Conservation (phyloP, 169 alveolate species). For the Plasmodium berghei region DNA sequence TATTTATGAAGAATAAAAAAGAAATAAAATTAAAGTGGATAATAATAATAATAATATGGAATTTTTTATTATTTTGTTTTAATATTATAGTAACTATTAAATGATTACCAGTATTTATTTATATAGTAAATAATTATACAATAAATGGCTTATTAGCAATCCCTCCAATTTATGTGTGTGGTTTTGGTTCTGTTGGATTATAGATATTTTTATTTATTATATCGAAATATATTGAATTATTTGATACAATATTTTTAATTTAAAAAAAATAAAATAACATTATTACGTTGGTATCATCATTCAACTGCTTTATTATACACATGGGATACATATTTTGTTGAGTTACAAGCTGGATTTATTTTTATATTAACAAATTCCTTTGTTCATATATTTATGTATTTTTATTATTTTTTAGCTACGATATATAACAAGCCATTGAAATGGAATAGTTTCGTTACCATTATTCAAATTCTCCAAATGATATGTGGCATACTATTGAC, state of each 20-base stretch:
- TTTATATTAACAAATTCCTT: slow-evolving; percentile 85
- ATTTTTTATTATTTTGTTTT: slow-evolving; percentile 82
- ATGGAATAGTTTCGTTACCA: slow-evolving; percentile 87
- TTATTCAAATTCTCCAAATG: slow-evolving; percentile 87
- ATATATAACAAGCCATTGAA: slow-evolving; percentile 77
- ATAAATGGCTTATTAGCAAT: slow-evolving; percentile 81
- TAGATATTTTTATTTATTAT: slow-evolving; percentile 86
- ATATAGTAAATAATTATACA: slow-evolving; percentile 74
- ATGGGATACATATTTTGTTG: slow-evolving; percentile 88
- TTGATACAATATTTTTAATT: slow-evolving; percentile 87
- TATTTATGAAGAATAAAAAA: slow-evolving; percentile 78
- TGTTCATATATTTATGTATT: slow-evolving; percentile 90
- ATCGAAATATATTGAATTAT: slow-evolving; percentile 88
- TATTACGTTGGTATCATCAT: slow-evolving; percentile 91
- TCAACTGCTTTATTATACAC: slow-evolving; percentile 89
- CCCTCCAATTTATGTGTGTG: slow-evolving; percentile 83
- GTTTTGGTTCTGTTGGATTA: slow-evolving; percentile 86
- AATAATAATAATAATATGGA: slow-evolving; percentile 85
- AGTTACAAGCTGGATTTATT: slow-evolving; percentile 88
- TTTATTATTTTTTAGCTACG: slow-evolving; percentile 85
- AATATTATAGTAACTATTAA: slow-evolving; percentile 79
- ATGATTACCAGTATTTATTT: slow-evolving; percentile 33
- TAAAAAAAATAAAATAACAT: slow-evolving; percentile 81
- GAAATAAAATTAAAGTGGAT: slow-evolving; percentile 78
- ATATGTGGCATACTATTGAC: slow-evolving; percentile 79